Evolutionary conservation across 345 rosid species (phyloP).

Genomic region (Eucalyptus caleyi): DNA sequence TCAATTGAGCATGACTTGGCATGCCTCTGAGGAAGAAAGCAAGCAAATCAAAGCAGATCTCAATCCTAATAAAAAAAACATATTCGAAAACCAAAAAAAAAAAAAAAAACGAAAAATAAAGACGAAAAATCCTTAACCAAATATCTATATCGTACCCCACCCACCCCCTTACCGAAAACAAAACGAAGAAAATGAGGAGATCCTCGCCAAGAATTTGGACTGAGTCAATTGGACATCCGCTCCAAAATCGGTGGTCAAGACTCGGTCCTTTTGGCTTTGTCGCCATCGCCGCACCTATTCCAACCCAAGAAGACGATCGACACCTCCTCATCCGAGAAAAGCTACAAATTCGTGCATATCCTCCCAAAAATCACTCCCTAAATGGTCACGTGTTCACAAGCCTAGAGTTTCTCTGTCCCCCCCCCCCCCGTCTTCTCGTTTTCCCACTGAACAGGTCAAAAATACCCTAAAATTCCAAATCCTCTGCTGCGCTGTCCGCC

Average conservation of each 20-base stretch:
- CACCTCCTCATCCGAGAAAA: not conserved
- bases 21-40: not conserved
- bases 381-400: not conserved
- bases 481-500: not conserved
- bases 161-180: not conserved
- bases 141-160: not conserved
- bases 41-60: not conserved
- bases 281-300: not conserved
- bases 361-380: not conserved
- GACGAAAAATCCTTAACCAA: not conserved
- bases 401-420: not conserved
- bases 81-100: not conserved
- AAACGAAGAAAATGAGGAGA: not conserved
- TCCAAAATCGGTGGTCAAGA: not conserved
- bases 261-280: not conserved
- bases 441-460: not conserved
- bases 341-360: not conserved
- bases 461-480: not conserved
- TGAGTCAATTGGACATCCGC: not conserved
- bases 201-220: not conserved
- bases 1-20: not conserved
- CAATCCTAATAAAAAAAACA: not conserved
- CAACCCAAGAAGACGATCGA: not conserved
- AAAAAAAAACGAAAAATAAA: accelerated
- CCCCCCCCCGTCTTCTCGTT: not conserved